Base-by-base conservation (phyloP, 2,329 filamentous ascomycete species). In the Chrysoporthe cubensis region DNA sequence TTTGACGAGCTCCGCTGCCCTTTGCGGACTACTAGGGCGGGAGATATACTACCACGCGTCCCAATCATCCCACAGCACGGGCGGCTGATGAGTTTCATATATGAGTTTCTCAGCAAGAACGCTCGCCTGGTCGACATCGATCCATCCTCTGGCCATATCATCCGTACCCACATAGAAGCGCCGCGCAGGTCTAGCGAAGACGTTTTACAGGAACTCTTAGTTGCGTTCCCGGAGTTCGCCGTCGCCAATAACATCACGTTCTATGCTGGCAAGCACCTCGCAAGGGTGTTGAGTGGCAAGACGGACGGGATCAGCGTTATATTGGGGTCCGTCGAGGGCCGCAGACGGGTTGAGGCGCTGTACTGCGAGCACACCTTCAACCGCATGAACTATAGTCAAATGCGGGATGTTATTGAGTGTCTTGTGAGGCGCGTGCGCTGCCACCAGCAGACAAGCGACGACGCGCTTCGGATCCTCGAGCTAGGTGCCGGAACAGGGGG, bases 401-500 rank as follows among this genome's bases (percentile, higher is more conserved):
- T 64, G 66, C 37, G 42, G 1, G 61, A 64, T 1, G 43, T 61
- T 1, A 18, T 64, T 2, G 40, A 5, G 9, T 5, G 8, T 1
- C 2, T 67, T 1, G 8, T 1, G 1, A 50, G 59, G 34, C 52
- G 50, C 4, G 21, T 4, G 18, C 18, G 56, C 9, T 26, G 3
- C 11, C n/a, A 2, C 2, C 18, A 44, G 13, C 42, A 13, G 42
- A 21, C 1, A 21, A 21, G 21, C 21, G 52, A 40, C 1, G 67
- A 58, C 1, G 62, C 71, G 4, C 69, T 80, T 13, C 72, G 66
- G 16, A 75, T 80, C 21, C 69, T 81, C 3, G 76, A 79, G 64
- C 64, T 79, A 52, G 76, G 75, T 9, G 73, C 74, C 1, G 75
- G 75, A 16, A 78, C 77, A 0, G 76, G 77, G 5, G 75, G 76